These are phyloP conservation scores for Phalaenopsis aphrodite DNA, from an alignment of 106 monocot species.

Conservation along the genomic window DNA sequence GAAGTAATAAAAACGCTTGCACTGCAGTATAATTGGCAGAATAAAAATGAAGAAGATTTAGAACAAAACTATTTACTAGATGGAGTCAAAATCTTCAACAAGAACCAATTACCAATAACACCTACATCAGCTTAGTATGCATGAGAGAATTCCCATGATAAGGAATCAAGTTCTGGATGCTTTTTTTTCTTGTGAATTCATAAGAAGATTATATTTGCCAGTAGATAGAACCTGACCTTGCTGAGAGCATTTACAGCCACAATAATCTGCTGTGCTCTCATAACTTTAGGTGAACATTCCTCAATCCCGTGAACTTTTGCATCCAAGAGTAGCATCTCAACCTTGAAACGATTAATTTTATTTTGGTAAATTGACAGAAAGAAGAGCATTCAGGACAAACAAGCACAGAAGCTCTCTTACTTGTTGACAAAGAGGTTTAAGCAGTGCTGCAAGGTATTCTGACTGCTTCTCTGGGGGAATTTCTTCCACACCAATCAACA, in stretches of 20 bases:
- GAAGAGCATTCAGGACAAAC: not conserved
- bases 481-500: constrained; percentile 95
- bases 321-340: constrained; percentile 50
- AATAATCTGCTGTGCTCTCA: constrained; percentile 66
- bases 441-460: constrained; percentile 63
- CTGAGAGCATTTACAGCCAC: constrained; percentile 86
- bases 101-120: not conserved
- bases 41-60: too few relatives aligned
- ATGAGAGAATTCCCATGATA: not conserved
- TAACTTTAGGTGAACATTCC: constrained; percentile 58
- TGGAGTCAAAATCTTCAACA: not conserved
- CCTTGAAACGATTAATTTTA: constrained; percentile 29
- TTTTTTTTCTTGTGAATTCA: not conserved
- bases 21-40: not conserved
- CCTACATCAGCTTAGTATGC: not conserved
- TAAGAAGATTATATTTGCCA: not conserved
- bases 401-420: constrained; percentile 14
- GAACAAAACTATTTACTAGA: not conserved
- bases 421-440: constrained; percentile 83
- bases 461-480: constrained; percentile 69
- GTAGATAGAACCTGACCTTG: constrained; percentile 51
- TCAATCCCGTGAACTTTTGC: constrained; percentile 45
- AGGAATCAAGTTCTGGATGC: not conserved
- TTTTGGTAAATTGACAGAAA: not conserved
- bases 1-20: not conserved